Base-by-base conservation (phyloP, 1,139 yeast species). In the Torulaspora globosa region DNA sequence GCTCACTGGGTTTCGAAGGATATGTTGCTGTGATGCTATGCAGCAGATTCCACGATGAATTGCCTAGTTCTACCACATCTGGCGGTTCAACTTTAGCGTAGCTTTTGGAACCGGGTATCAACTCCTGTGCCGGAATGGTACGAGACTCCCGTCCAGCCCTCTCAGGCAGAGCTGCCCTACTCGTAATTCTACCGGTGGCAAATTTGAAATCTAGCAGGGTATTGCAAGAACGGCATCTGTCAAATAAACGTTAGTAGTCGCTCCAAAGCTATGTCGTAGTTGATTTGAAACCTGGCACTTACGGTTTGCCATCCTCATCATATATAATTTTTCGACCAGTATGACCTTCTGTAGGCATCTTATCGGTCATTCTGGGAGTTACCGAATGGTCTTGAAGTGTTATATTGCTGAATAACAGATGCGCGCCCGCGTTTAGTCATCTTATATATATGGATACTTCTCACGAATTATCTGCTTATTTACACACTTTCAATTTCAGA, bases 291-390 rank as follows among this genome's bases (percentile, higher is more conserved):
- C 9, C 12, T 10, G 19, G 29, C 23, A 75, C 92, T 59, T 74
- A 85, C 85, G 96, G 96, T 67, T 86, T 88, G 1, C 97, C 97
- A 65, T 89, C 83, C 62, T 86, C 82, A 58, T 87, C 96, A 49
- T 85, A 83, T 19, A 87, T 68, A 52, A 88, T 84, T 58, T 78
- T 80, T 44, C 84, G 73, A 0, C 96, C 95, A 23, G 77, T 63
- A 2, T 74, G 69, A 0, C 87, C 87, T 44, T 73, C 57, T 15
- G 40, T 38, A 2, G 51, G 47, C 38, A 47, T 29, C 28, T 43
- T 39, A 12, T 50, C 41, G 43, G 53, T 43, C 41, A 41, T 49
- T 38, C 12, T 21, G 7, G 18, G 14, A 24, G 18, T n/a, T 2
- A 21, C 6, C 6, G 8, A 6, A 21, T 21, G 23, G 26, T 31